Evolutionary conservation across 2,329 filamentous ascomycete genomes (phyloP), one percentile per base, ranked within the genome.

Genomic region (Macrophomina pseudophaseolina): DNA sequence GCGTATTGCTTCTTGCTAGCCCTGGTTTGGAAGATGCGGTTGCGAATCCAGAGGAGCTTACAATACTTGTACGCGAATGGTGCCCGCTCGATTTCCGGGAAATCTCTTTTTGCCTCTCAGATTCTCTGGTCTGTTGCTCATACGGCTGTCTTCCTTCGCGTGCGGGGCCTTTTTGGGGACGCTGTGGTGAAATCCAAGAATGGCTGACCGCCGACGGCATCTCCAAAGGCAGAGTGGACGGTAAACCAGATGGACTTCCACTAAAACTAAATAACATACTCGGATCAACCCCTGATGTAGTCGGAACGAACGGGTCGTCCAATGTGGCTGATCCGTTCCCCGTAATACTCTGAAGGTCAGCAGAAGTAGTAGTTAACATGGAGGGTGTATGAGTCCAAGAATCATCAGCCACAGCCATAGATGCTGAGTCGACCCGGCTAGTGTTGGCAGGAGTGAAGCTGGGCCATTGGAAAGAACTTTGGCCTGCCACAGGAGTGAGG

Each of bases 1-100:
- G 78, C 12, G 82, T 84, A 64, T 82, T 83, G 72, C 81, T 84
- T 64, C 82, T 73, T 64, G 80, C 80, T 14, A 84, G 70, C 6
- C 69, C 72, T 58, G 79, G 76, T 42, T 72, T 72, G 16, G 68
- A 60, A 30, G 69, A 60, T 32, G 71, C 70, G 6, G 77, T 74
- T 16, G 72, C 71, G 2, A 77, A 78, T n/a, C 74, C 73, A 23
- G 74, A 73, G 1, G 80, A 79, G 2, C 79, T 80, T 11, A 73
- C 74, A 4, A 79, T 80, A 44, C 76, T 80, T 18, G 75, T 77
- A 33, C 80, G 77, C 64, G 78, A 76, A 69, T 80, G 78, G 65
- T 72, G 76, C 8, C 56, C 56, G 23, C 56, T 59, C 16, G 72
- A 67, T 63, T 72, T 72, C 67, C 73, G 75, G 1, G 70, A 73